Evolutionary conservation across 1,284 basidiomycete genomes (phyloP).

Genomic region (Earliella scabrosa): DNA sequence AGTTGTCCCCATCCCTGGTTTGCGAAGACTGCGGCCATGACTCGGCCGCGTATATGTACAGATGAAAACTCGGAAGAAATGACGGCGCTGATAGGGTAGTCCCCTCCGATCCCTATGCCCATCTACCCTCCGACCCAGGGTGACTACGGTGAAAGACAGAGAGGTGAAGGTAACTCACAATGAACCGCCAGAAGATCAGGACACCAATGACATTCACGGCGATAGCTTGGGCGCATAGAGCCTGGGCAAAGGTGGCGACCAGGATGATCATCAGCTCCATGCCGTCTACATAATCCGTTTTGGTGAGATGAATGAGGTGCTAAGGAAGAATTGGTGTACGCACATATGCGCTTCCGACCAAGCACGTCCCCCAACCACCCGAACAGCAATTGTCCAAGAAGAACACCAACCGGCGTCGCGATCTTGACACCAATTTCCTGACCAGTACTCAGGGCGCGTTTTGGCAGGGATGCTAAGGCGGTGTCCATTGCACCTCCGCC

Average conservation of each 20-base stretch:
- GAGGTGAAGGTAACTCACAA: constrained; percentile 42
- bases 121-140: constrained; percentile 41
- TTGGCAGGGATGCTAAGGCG: constrained; percentile 20
- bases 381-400: constrained; percentile 65
- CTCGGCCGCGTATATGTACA: constrained; percentile 69
- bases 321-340: constrained; percentile 29
- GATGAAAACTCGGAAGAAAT: constrained; percentile 81
- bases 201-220: constrained; percentile 74
- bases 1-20: constrained; percentile 76
- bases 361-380: constrained; percentile 74
- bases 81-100: constrained; percentile 68
- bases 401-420: constrained; percentile 54
- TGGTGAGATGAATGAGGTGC: constrained; percentile 32
- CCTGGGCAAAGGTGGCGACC: constrained; percentile 64
- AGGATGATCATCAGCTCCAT: constrained; percentile 76
- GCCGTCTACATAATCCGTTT: no score
- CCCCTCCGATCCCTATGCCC: constrained; percentile 77
- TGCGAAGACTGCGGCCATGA: constrained; percentile 77
- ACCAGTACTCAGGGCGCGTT: constrained; percentile 45
- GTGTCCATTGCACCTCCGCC: background rate
- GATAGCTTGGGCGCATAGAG: constrained; percentile 59
- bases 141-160: background rate
- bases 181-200: constrained; percentile 71
- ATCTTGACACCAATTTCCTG: constrained; percentile 73
- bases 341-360: constrained; percentile 76